Base-by-base conservation (phyloP, 1,284 basidiomycete species). In the Leccinum ponderosum region DNA sequence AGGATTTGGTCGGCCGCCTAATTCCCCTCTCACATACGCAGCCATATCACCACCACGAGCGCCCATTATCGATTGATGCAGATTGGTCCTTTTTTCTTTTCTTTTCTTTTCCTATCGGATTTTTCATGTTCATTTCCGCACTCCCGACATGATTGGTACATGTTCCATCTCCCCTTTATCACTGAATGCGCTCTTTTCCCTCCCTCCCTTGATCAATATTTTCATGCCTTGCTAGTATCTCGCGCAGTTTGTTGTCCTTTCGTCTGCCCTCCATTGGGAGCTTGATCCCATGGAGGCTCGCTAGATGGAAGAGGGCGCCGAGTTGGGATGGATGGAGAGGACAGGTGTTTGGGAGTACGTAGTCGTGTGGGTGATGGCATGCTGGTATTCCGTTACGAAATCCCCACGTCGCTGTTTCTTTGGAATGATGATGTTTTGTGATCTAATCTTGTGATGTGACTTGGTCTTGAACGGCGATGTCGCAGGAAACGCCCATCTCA, bases 241-340 rank as follows among this genome's bases (percentile, higher is more conserved):
- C 62, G 61, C 60, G 42, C 55, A 62, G 65, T 80, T 81, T 81
- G 79, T 84, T 82, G 79, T 86, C 83, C 87, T 89, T 86, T 76
- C 78, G 76, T 83, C 81, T 80, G 71, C 83, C 84, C 83, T 82
- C 79, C 83, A n/a, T 15, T 65, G 68, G 65, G 64, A 66, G 68
- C 51, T 47, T 57, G 64, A 64, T 66, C 66, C 67, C 69, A 67
- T 57, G 81, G 82, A 83, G 86, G 87, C 78, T 83, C 75, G 87
- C 69, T 78, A 77, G 81, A 78, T 78, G 77, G 78, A 85, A 90
- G 89, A 90, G 88, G 87, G 88, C 87, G 78, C 76, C 83, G 56
- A 66, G 73, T 58, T 1, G 73, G 67, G 60, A 64, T 25, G 60
- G 68, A n/a, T 62, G 61, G 66, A 60, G 69, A 51, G 25, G 60